Evolutionary conservation across 495 filamentous ascomycete genomes (phyloP).

Genomic region (Schizothecium vesticola): DNA sequence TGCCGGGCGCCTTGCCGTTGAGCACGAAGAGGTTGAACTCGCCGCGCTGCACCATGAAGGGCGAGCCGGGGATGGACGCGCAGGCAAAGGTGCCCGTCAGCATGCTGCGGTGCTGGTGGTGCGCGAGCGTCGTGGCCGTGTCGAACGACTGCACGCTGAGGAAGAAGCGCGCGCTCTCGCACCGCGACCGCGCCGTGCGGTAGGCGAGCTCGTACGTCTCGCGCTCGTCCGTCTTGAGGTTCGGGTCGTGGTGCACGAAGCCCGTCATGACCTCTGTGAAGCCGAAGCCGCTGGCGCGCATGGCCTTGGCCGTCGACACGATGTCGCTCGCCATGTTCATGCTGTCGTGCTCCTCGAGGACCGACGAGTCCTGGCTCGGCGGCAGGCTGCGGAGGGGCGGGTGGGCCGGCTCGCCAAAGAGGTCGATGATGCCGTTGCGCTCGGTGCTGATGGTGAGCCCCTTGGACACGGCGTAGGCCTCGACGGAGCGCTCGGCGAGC

Average conservation of each 20-base stretch:
- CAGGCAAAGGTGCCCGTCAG: slow-evolving; percentile 61
- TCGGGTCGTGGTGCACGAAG: slow-evolving; percentile 49
- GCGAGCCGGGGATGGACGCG: slow-evolving; percentile 47
- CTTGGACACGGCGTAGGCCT: slow-evolving; percentile 38
- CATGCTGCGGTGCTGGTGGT: slow-evolving; percentile 48
- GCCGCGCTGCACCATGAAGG: slow-evolving; percentile 56
- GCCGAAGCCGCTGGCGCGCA: slow-evolving; percentile 45
- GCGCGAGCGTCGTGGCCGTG: slow-evolving; percentile 35
- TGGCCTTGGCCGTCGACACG: slow-evolving; percentile 37
- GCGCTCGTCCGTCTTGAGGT: slow-evolving; percentile 39
- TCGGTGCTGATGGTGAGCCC: slow-evolving; percentile 46
- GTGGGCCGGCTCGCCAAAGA: slow-evolving; percentile 39
- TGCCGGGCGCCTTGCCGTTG: slow-evolving; percentile 49
- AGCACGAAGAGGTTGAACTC: slow-evolving; percentile 54
- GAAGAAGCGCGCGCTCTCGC: slow-evolving; percentile 55
- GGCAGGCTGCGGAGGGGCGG: slow-evolving; percentile 12
- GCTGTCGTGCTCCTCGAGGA: slow-evolving; percentile 27
- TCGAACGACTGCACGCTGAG: slow-evolving; percentile 54
- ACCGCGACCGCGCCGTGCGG: slow-evolving; percentile 45
- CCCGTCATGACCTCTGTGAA: slow-evolving; percentile 64
- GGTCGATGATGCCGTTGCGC: slow-evolving; percentile 46
- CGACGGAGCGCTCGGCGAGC: slow-evolving; percentile 58
- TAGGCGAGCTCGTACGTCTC: slow-evolving; percentile 53
- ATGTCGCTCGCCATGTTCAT: slow-evolving; percentile 34
- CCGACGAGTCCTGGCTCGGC: slow-evolving; percentile 1